Percentiles rank a stretch among this genome's conserved stretches.
phyloP scores from a whole-genome alignment of 768 basidiomycete genomes.

The Grammothele lineata region DNA sequence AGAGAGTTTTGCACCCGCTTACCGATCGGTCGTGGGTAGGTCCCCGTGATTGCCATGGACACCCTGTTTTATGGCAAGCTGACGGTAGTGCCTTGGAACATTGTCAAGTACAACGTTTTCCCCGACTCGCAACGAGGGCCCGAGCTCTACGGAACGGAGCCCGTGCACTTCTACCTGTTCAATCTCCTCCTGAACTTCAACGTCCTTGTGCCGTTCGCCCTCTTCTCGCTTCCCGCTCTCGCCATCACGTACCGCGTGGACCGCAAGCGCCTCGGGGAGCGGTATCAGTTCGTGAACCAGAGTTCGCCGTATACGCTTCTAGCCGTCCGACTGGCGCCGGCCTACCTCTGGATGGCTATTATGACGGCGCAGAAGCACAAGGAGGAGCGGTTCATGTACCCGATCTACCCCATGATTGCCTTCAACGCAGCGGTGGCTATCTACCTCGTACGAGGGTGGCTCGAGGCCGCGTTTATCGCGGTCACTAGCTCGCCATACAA shows the following conservation, averaged over 20 bases:
- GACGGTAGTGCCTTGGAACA: constrained; percentile 87
- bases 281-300: constrained; percentile 45
- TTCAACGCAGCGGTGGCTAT: constrained; percentile 92
- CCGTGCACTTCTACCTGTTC: constrained; percentile 79
- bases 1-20: no score
- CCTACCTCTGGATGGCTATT: constrained; percentile 88
- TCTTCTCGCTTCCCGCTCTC: constrained; percentile 77
- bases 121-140: constrained; percentile 76
- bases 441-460: constrained; percentile 83
- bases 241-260: constrained; percentile 71
- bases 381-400: constrained; percentile 99
- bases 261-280: constrained; percentile 64
- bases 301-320: constrained; percentile 81
- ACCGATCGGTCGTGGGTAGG: constrained; percentile 39
- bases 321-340: constrained; percentile 72
- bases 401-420: constrained; percentile 85
- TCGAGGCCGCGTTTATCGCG: constrained; percentile 71
- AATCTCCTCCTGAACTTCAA: constrained; percentile 97
- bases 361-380: constrained; percentile 86
- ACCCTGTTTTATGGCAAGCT: constrained; percentile 81
- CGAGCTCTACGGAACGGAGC: constrained; percentile 89
- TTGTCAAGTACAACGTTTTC: constrained; percentile 91
- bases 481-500: constrained; percentile 81
- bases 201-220: constrained; percentile 72
- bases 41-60: constrained; percentile 82